These are phyloP conservation scores for Stellera chamaejasme DNA, from an alignment of 345 rosid genomes.

Conservation along the genomic window DNA sequence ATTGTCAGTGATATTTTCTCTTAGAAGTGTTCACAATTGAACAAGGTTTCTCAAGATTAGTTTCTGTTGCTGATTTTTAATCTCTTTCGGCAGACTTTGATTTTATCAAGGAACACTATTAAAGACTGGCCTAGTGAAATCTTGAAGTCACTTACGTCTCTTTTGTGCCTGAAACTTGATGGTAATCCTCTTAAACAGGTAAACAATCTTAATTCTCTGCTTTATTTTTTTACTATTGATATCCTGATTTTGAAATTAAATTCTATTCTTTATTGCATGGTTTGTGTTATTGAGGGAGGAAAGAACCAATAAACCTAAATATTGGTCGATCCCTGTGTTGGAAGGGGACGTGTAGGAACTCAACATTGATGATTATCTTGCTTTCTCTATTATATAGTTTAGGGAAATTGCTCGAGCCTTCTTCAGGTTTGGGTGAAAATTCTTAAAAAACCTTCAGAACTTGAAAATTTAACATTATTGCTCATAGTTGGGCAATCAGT, in stretches of 20 bases:
- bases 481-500: too few species aligned
- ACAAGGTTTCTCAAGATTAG: neutral
- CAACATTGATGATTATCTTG: neutral
- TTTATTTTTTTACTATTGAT: neutral
- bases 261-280: neutral
- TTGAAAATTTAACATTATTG: too few species aligned
- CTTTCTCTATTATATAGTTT: too few species aligned
- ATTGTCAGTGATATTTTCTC: neutral
- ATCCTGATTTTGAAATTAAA: neutral
- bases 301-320: too few species aligned
- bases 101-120: slow-evolving; percentile 73
- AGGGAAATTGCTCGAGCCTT: too few species aligned
- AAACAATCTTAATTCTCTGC: slow-evolving; percentile 10
- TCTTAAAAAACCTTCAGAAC: too few species aligned
- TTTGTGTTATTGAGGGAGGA: neutral
- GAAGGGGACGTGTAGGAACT: neutral
- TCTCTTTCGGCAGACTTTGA: slow-evolving; percentile 48
- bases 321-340: too few species aligned
- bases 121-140: slow-evolving; percentile 72
- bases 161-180: slow-evolving; percentile 78
- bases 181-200: slow-evolving; percentile 71
- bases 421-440: too few species aligned
- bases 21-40: neutral
- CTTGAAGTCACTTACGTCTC: slow-evolving; percentile 56
- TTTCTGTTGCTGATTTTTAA: neutral